Percentiles rank a stretch among this genome's conserved stretches.
phyloP scores from a whole-genome alignment of 768 basidiomycete species.

The Leccinum disarticulatum region DNA sequence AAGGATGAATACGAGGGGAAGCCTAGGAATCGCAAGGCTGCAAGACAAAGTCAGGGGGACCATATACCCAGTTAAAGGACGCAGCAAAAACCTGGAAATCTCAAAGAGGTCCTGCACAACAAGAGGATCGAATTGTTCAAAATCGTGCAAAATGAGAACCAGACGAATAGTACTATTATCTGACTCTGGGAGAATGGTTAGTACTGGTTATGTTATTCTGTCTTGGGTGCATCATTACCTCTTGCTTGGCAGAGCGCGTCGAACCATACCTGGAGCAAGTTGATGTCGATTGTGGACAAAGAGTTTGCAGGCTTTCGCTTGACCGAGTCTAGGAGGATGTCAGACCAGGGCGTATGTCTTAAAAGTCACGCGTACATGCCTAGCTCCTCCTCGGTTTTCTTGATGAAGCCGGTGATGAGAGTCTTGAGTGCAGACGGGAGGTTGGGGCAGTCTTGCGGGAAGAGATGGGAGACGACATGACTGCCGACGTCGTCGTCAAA shows the following conservation, averaged over 20 bases:
- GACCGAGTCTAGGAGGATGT: conserved; percentile 28
- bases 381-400: conserved; percentile 33
- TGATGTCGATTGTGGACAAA: conserved; percentile 62
- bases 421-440: conserved; percentile 52
- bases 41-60: background rate
- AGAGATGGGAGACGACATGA: conserved; percentile 47
- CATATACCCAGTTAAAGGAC: background rate
- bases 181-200: conserved; percentile 11
- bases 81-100: conserved; percentile 57
- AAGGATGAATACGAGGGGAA: conserved; percentile 68
- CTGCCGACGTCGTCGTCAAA: conserved; percentile 17
- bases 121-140: conserved; percentile 65
- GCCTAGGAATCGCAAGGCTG: conserved; percentile 51
- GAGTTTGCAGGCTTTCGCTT: conserved; percentile 51
- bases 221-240: conserved; percentile 34
- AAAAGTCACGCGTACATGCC: conserved; percentile 26
- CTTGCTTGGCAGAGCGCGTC: conserved; percentile 37
- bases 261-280: conserved; percentile 61
- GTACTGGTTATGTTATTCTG: background rate
- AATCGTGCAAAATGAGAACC: conserved; percentile 66
- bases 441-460: conserved; percentile 58
- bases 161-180: conserved; percentile 38
- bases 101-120: conserved; percentile 70
- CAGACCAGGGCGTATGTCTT: background rate
- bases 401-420: conserved; percentile 54